Evolutionary conservation across 441 rosid genomes (phyloP).

Genomic region (Kokia cookei): DNA sequence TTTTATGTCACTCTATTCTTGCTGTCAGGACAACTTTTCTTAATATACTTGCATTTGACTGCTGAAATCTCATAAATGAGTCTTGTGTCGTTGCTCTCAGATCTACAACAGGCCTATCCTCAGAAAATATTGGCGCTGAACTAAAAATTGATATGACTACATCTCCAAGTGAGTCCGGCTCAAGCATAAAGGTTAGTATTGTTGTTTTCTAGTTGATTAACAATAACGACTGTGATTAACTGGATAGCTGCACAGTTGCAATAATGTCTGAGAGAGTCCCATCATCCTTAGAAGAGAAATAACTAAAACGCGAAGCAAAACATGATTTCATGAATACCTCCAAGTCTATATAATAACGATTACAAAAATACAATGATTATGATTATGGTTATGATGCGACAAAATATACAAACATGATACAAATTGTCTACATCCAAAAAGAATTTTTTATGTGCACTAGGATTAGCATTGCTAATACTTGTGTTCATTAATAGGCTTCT

Average conservation of each 20-base stretch:
- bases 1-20: neutral
- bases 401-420: neutral
- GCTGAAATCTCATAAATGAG: neutral
- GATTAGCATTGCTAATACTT: neutral
- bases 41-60: neutral
- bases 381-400: neutral
- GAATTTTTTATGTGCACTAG: neutral
- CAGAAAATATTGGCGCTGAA: slow-evolving; percentile 41
- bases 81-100: slow-evolving; percentile 29
- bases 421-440: neutral
- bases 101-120: slow-evolving; percentile 49
- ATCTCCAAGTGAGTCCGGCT: slow-evolving; percentile 41
- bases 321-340: too few species aligned
- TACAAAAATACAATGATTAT: neutral
- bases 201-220: neutral
- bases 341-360: too few species aligned
- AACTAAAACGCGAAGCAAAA: too few species aligned
- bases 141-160: slow-evolving; percentile 29
- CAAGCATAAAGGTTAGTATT: slow-evolving; percentile 48
- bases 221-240: neutral
- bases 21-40: neutral
- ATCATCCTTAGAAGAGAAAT: neutral
- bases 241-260: neutral
- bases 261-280: neutral
- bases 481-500: neutral